Conservation (phyloP, 163 green algal genomes). For the Scenedesmus sp. region DNA sequence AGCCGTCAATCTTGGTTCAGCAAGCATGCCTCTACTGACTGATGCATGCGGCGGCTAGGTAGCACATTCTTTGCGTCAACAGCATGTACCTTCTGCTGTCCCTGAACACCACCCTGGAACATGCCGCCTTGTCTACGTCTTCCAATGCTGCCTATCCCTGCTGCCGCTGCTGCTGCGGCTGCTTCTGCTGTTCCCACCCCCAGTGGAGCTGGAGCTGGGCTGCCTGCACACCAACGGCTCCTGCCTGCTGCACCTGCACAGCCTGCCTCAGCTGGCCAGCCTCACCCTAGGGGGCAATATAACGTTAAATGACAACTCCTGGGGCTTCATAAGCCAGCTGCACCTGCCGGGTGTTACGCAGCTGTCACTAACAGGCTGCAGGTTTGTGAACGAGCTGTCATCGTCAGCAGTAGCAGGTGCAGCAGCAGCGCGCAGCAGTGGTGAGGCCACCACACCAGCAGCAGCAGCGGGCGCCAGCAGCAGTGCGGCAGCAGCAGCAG, state of each 20-base stretch:
- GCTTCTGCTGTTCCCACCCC: neutral
- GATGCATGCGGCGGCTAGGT: no score
- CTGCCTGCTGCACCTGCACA: neutral
- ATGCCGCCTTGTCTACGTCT: neutral
- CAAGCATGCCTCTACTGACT: no score
- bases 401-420: neutral
- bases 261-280: neutral
- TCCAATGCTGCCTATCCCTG: neutral
- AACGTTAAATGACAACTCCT: neutral
- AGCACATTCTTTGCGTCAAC: no score
- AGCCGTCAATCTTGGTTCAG: no score
- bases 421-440: neutral
- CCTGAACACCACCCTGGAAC: no score
- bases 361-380: neutral
- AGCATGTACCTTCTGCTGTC: neutral
- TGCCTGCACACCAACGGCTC: conserved; percentile 4
- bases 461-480: neutral
- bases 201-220: conserved; percentile 6
- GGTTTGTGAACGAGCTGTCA: neutral
- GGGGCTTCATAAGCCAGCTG: neutral
- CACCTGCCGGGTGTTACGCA: neutral
- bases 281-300: neutral
- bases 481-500: neutral
- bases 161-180: neutral
- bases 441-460: no score